Conservation (phyloP, 1,284 basidiomycete species). For the Sanghuangporus weigelae region DNA sequence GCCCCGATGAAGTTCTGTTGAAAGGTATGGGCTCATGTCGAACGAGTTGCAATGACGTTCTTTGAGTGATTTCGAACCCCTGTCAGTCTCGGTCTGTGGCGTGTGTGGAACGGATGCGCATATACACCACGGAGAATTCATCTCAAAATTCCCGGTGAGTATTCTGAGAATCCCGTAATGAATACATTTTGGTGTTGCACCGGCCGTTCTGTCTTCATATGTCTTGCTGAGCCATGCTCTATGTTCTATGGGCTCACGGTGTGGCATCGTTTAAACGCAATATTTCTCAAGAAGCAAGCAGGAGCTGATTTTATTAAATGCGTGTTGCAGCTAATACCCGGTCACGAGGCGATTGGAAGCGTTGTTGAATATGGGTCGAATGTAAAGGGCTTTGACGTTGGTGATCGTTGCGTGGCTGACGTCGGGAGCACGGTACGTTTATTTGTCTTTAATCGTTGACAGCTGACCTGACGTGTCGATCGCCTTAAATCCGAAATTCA, state of each 20-base stretch:
- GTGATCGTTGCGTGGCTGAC: constrained; percentile 57
- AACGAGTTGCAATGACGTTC: not conserved
- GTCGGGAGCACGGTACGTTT: constrained; percentile 39
- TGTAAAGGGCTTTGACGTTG: constrained; percentile 46
- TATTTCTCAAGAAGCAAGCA: not conserved
- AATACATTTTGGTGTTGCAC: not conserved
- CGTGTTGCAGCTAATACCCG: constrained; percentile 29
- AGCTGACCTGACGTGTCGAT: not conserved
- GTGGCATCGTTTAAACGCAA: not conserved
- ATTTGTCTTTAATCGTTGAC: not conserved
- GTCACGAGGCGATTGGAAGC: constrained; percentile 54
- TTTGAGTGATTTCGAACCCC: not conserved
- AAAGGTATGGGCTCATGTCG: constrained; percentile 42
- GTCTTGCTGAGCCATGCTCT: not conserved
- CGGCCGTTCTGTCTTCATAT: not conserved
- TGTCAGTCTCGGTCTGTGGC: constrained; percentile 30
- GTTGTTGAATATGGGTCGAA: constrained; percentile 49
- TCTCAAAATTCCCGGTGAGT: constrained; percentile 65
- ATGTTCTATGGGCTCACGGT: not conserved
- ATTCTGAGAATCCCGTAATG: not conserved
- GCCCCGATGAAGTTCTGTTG: constrained; percentile 63
- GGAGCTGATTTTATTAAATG: not conserved
- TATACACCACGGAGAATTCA: constrained; percentile 76
- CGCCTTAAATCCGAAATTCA: constrained; percentile 24
- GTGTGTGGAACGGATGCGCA: constrained; percentile 77